Conservation (phyloP, 148 eudicot genomes). For the Selenicereus undatus region DNA sequence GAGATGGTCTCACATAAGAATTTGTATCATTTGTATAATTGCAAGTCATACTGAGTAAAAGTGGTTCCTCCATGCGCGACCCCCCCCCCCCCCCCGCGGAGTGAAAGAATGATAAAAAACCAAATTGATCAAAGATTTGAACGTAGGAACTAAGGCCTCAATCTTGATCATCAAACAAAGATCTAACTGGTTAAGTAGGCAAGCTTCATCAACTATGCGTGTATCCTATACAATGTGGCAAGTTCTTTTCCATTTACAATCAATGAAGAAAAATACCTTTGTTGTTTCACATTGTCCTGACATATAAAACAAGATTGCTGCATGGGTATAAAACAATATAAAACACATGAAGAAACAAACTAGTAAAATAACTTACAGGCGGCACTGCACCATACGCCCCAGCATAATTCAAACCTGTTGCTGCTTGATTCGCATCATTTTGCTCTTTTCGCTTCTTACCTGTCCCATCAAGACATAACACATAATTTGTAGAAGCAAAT, state of each 20-base stretch:
- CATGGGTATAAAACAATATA: background rate
- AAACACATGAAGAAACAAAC: background rate
- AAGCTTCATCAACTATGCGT: background rate
- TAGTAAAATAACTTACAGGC: conserved; percentile 52
- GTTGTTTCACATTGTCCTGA: background rate
- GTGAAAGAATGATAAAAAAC: too few species aligned
- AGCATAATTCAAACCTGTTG: conserved; percentile 44
- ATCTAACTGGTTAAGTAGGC: background rate
- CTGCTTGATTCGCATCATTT: conserved; percentile 76
- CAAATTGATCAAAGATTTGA: background rate
- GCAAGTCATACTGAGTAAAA: background rate
- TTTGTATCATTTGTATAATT: background rate
- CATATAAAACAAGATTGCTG: background rate
- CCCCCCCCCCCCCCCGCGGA: too few species aligned
- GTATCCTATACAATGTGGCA: background rate
- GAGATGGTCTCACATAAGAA: too few species aligned
- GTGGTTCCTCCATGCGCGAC: background rate
- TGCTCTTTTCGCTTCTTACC: conserved; percentile 83
- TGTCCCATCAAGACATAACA: conserved; percentile 20
- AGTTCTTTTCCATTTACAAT: background rate
- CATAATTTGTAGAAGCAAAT: background rate
- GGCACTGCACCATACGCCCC: conserved; percentile 71
- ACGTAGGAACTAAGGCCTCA: background rate
- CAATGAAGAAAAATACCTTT: background rate
- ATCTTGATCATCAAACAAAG: background rate